Conservation (phyloP, 148 eudicot species). For the Rhododendron vialii region DNA sequence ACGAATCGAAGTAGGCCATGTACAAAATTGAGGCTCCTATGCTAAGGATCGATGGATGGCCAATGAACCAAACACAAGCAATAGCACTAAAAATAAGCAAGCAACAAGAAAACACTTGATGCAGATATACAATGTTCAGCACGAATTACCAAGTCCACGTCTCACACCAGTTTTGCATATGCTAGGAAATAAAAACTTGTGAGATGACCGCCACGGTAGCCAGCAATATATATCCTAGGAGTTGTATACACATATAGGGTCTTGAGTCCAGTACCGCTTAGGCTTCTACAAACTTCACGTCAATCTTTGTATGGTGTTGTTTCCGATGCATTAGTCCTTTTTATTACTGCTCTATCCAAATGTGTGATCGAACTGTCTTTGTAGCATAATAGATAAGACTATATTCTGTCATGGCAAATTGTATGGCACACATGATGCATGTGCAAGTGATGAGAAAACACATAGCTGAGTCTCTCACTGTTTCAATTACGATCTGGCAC, state of each 20-base stretch:
- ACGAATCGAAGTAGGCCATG: neutral
- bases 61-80: neutral
- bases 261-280: neutral
- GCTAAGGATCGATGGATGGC: neutral
- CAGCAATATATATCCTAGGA: neutral
- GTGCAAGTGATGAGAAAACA: too few relatives aligned
- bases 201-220: neutral
- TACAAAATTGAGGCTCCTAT: neutral
- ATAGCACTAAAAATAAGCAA: neutral
- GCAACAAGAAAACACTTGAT: neutral
- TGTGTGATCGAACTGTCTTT: neutral
- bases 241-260: neutral
- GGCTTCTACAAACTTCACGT: neutral
- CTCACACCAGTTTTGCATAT: neutral
- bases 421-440: neutral
- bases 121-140: neutral
- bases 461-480: too few relatives aligned
- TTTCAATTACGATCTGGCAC: too few relatives aligned
- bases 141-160: neutral
- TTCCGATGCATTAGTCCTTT: neutral
- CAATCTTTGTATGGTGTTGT: neutral
- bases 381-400: neutral
- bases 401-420: neutral
- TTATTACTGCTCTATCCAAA: neutral
- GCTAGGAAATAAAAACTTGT: neutral